Base-by-base conservation (phyloP, 2,329 filamentous ascomycete species). In the Trichoderma sp. region DNA sequence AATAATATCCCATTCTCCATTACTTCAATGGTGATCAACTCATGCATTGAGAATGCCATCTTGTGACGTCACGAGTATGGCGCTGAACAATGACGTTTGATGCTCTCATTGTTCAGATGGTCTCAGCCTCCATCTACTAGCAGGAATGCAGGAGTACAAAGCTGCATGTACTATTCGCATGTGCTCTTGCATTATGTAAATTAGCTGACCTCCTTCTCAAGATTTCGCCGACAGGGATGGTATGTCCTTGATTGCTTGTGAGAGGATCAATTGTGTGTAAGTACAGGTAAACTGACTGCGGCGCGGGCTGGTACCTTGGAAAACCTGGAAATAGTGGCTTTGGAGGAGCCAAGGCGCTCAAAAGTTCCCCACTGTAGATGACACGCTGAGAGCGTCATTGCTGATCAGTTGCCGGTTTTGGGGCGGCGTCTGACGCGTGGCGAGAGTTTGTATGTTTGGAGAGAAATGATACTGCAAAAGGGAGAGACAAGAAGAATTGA, bases 321-420 rank as follows among this genome's bases (percentile, higher is more conserved):
- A 66, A 66, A 66, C 63, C 43, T 53, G 63, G 47, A 66, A 66
- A 56, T n/a, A 56, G 28, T 51, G 39, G 24, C 43, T 53, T 36
- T 53, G 15, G 51, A 18, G 14, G 34, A 58, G 30, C 63, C 63
- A 66, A n/a, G 63, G 36, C 8, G 64, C 18, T 43, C 32, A 12
- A 57, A 15, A 14, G 34, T 43, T 47, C 66, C 28, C 56, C 66
- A 69, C 66, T n/a, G 11, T 47, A 15, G 6, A 69, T 69, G 66
- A 69, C 66, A 69, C 56, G 26, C 36, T 28, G 9, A 34, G 26
- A 28, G 28, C 66, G 66, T 69, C 66, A 69, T 69, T 61, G 66
- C n/a, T 43, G 66, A 69, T 69, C 66, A 26, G 56, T 60, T 69
- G 66, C 66, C 56, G 36, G 26, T 69, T 69, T 21, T 34, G 39